Evolutionary conservation across 345 rosid genomes (phyloP), one percentile per base, ranked within the genome.

Genomic region (Eucalyptus guilfoylei): DNA sequence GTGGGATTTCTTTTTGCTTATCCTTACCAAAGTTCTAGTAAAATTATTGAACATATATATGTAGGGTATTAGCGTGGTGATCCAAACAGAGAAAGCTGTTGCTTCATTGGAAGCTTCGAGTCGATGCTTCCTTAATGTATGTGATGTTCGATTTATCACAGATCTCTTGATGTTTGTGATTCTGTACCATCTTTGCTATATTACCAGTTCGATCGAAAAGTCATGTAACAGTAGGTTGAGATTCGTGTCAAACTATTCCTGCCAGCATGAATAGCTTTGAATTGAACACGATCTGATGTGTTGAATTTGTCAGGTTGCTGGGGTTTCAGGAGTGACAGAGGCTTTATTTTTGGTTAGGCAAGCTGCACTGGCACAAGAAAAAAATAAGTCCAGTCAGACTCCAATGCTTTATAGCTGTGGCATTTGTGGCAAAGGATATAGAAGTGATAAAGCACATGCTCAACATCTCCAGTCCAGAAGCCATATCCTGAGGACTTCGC

Each of bases 291-390:
- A 67, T 42, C 80, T 32, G 9, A n/a, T 88, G 42, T 34, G 26
- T 42, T 85, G 86, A 85, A 58, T 28, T 86, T 86, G 86, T 80
- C 91, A 98, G 99, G 95, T 98, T 9, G 99, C 99, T 90, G 98
- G 99, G 83, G 99, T 98, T 91, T 98, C 99, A 4, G 99, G 99
- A 85, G 99, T 98, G 92, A 97, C 97, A 5, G 96, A 96, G 91
- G 96, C 95, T 4, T 89, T 98, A 83, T 98, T 95, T 92, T 89
- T 92, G 88, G 98, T 98, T 12, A 95, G 95, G 91, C 98, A 98
- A 91, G 90, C 94, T 40, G 96, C 96, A 4, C 91, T 96, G 92
- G 96, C 90, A 88, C 92, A 89, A 60, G 99, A 98, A 91, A 95
- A 95, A 49, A 88, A 89, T 62, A 95, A 94, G 91, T 89, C 94